Percentiles rank a stretch among this genome's conserved stretches.
Evolutionary conservation across 2,329 filamentous ascomycete species (phyloP).

Genomic region (Verticillium longisporum): DNA sequence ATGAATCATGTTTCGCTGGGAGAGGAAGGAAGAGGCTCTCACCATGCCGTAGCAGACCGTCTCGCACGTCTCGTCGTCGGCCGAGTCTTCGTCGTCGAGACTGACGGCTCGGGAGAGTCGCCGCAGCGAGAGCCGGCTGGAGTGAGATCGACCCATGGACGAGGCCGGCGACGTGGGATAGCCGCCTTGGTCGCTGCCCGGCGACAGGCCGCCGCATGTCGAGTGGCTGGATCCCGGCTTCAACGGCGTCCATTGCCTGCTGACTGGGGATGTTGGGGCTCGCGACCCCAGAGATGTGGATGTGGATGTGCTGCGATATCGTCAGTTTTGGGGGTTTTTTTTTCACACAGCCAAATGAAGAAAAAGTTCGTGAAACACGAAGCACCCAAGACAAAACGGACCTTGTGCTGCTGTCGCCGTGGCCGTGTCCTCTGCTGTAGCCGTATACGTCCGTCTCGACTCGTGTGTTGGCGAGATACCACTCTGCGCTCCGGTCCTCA

Average conservation of each 20-base stretch:
- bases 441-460: background rate
- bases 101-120: background rate
- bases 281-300: background rate
- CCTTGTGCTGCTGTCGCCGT: background rate
- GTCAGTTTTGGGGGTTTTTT: background rate
- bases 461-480: background rate
- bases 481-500: background rate
- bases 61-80: background rate
- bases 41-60: slow-evolving; percentile 20
- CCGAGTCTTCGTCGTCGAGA: background rate
- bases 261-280: background rate
- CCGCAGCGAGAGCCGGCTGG: background rate
- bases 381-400: background rate
- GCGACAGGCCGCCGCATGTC: background rate
- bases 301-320: background rate
- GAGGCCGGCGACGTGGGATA: background rate
- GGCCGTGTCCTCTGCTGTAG: background rate
- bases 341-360: too few species aligned
- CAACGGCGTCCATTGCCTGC: background rate
- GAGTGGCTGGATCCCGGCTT: background rate
- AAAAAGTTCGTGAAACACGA: too few species aligned
- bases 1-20: too few species aligned
- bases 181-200: background rate
- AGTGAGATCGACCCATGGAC: background rate
- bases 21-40: background rate